phyloP scores from a whole-genome alignment of 129 eudicot genomes.

The Heracleum sosnowskyi region DNA sequence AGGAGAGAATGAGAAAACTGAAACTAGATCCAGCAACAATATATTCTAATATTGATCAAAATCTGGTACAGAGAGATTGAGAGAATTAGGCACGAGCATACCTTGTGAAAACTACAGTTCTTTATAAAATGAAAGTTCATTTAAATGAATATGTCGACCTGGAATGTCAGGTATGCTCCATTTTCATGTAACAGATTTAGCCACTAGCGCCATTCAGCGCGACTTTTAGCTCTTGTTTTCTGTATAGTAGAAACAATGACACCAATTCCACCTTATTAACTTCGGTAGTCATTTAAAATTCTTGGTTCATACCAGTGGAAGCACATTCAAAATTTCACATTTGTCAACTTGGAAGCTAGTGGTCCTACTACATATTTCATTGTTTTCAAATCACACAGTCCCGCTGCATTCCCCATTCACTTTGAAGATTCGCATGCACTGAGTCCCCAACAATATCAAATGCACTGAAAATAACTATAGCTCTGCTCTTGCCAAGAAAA shows the following conservation, averaged over 20 bases:
- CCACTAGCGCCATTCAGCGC: conserved; percentile 40
- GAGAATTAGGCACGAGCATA: neutral
- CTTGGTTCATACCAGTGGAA: too few species aligned
- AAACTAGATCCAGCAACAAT: neutral
- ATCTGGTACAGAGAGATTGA: neutral
- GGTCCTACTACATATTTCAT: too few species aligned
- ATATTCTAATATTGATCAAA: neutral
- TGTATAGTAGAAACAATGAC: conserved; percentile 17
- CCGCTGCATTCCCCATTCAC: too few species aligned
- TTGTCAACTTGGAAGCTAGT: too few species aligned
- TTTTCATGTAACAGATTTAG: neutral
- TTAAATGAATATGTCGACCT: conserved; percentile 4
- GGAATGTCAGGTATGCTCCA: neutral
- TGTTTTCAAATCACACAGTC: too few species aligned
- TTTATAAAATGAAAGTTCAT: neutral
- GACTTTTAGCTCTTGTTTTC: conserved; percentile 67
- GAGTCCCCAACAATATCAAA: too few species aligned
- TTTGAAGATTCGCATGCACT: too few species aligned
- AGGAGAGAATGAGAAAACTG: neutral
- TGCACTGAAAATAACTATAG: too few species aligned
- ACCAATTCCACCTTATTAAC: neutral
- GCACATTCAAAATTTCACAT: too few species aligned
- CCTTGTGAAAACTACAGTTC: neutral
- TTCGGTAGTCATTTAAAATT: too few species aligned
- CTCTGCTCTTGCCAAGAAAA: too few species aligned